Evolutionary conservation across 306 rosid species (phyloP).

Genomic region (Prunus salicina): DNA sequence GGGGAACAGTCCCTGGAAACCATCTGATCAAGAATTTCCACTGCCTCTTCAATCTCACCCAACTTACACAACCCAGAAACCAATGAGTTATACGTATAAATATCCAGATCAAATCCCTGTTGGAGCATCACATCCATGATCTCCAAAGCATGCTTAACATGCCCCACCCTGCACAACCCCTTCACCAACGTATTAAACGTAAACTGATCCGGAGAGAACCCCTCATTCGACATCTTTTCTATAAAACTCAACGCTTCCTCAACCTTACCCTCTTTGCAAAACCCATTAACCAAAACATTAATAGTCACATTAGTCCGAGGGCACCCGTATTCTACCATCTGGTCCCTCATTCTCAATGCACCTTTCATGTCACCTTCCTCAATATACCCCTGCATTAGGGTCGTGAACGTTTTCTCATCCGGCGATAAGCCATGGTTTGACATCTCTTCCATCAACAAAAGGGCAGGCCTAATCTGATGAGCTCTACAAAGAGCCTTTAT

Average conservation of each 20-base stretch:
- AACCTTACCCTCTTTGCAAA: conserved; percentile 65
- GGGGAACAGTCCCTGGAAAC: conserved; percentile 66
- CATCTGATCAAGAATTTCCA: conserved; percentile 72
- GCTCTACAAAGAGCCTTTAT: conserved; percentile 85
- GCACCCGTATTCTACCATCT: conserved; percentile 65
- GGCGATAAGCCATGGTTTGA: conserved; percentile 50
- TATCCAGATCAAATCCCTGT: conserved; percentile 69
- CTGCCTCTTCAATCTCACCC: conserved; percentile 73
- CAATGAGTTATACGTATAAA: conserved; percentile 74
- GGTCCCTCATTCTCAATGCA: conserved; percentile 67
- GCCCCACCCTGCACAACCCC: conserved; percentile 68
- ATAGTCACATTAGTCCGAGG: conserved; percentile 47
- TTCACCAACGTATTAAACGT: conserved; percentile 75
- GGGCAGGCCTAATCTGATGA: conserved; percentile 79
- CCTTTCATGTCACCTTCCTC: conserved; percentile 69
- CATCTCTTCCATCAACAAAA: conserved; percentile 87
- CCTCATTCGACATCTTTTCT: conserved; percentile 45
- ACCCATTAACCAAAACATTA: conserved; percentile 71
- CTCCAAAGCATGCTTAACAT: conserved; percentile 67
- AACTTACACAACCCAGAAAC: conserved; percentile 70
- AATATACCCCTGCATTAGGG: conserved; percentile 74
- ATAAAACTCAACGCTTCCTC: conserved; percentile 70
- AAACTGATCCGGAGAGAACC: conserved; percentile 66
- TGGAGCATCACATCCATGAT: conserved; percentile 78
- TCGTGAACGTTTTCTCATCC: conserved; percentile 72